These are phyloP conservation scores for Lotmaria passim DNA, from an alignment of 208 protist genomes.

Conservation along the genomic window DNA sequence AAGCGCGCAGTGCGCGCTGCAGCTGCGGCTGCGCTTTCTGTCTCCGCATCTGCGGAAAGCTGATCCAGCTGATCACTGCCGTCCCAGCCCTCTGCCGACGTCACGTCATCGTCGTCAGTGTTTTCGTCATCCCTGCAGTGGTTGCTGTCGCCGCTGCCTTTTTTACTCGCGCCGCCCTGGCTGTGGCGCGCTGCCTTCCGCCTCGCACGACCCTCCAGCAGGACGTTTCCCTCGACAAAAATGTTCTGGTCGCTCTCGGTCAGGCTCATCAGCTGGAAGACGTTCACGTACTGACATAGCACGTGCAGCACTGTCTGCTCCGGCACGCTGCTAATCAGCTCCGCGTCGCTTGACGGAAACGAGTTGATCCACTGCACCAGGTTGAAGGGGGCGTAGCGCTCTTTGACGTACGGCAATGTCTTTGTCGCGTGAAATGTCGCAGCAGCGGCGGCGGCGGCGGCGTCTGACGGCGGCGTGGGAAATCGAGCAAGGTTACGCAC, in stretches of 20 bases:
- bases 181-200: not conserved
- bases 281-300: conserved; percentile 52
- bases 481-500: conserved; percentile 71
- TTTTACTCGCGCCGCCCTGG: not conserved
- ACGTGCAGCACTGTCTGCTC: conserved; percentile 52
- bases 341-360: conserved; percentile 64
- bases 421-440: not conserved
- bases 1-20: conserved; percentile 6
- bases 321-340: conserved; percentile 57
- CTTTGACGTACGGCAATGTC: conserved; percentile 26
- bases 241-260: conserved; percentile 56
- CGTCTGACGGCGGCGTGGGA: conserved; percentile 17
- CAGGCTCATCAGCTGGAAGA: conserved; percentile 79
- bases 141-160: not conserved
- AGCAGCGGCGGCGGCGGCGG: not conserved
- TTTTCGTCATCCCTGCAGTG: not conserved
- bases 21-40: not conserved
- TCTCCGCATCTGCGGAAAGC: too few relatives aligned
- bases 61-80: not conserved
- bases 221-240: conserved; percentile 36
- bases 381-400: conserved; percentile 48
- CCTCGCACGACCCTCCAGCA: conserved; percentile 6
- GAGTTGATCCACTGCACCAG: conserved; percentile 78
- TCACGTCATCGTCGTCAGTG: conserved; percentile 9
- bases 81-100: conserved; percentile 2